phyloP scores from a whole-genome alignment of 345 rosid genomes.

The Heritiera fomes region DNA sequence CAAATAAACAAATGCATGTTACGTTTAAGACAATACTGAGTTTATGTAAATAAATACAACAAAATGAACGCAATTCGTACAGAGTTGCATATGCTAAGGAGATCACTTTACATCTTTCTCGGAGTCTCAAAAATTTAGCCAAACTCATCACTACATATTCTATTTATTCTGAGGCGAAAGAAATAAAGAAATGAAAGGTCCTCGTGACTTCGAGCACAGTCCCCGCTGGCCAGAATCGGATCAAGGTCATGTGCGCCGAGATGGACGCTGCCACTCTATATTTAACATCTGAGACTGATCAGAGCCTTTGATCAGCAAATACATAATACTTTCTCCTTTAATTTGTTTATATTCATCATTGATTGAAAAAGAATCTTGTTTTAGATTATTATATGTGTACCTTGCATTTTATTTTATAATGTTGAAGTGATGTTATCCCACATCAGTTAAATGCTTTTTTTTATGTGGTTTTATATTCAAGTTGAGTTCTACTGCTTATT shows the following conservation, averaged over 20 bases:
- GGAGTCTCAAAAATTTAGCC: constrained; percentile 17
- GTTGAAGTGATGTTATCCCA: too few species aligned
- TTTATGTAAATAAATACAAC: not conserved
- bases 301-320: not conserved
- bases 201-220: constrained; percentile 38
- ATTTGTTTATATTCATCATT: not conserved
- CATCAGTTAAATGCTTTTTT: too few species aligned
- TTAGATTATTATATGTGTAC: not conserved
- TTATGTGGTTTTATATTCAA: too few species aligned
- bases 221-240: constrained; percentile 42
- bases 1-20: constrained; percentile 4
- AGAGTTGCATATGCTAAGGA: constrained; percentile 20
- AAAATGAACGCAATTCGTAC: constrained; percentile 6
- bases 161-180: constrained; percentile 20
- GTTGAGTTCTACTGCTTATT: too few species aligned
- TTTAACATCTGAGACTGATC: not conserved
- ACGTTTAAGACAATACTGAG: not conserved
- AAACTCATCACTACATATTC: not conserved
- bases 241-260: constrained; percentile 52
- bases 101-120: constrained; percentile 31
- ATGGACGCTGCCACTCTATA: constrained; percentile 42
- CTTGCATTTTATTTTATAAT: not conserved
- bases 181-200: constrained; percentile 28
- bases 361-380: not conserved
- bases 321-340: not conserved